Base-by-base conservation (phyloP, 495 filamentous ascomycete species). In the Aspergillus indologenus region DNA sequence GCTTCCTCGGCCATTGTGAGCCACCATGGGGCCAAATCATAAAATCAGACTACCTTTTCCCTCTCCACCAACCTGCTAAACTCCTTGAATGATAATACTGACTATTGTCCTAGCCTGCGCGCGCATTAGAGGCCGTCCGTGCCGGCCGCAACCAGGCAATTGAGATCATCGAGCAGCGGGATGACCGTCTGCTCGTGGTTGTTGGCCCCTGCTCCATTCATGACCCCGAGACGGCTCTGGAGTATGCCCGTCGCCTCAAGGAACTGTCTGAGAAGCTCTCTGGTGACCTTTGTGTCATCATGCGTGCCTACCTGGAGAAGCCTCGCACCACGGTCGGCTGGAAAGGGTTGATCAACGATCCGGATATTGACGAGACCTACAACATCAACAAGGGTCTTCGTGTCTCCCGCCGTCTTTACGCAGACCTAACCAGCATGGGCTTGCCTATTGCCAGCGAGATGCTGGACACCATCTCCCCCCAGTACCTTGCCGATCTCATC, bases 301-400 rank as follows among this genome's bases (percentile, higher is more conserved):
- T 98, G 94, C 90, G 94, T 59, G 91, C 94, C 69, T 98, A 98
- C 80, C 89, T 98, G 20, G 94, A 98, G 83, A 98, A 98, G 81
- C 94, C 94, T 26, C 87, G 94, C 44, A 98, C 94, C n/a, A 98
- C 94, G 1, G 94, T 98, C 40, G 94, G 94, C 65, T 98, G 94
- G 94, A 98, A 98, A 76, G 94, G 94, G 24, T 82, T 98, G 64
- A 97, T 98, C 80, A 98, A 98, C 75, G 94, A 98, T 68, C 94
- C 94, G 1, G 94, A 98, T 64, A 96, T 98, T 72, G 91, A 98
- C 71, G 87, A 96, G 75, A 91, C 88, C 72, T 98, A 87, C 88
- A 84, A 96, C 80, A 98, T 98, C 82, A 98, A 98, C 85, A 98
- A 98, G 82, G 94, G 94, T 22, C 84, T 98, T 47, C 85, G 92